Conservation (phyloP, 2,329 filamentous ascomycete genomes). For the Paradendryphiella salina region DNA sequence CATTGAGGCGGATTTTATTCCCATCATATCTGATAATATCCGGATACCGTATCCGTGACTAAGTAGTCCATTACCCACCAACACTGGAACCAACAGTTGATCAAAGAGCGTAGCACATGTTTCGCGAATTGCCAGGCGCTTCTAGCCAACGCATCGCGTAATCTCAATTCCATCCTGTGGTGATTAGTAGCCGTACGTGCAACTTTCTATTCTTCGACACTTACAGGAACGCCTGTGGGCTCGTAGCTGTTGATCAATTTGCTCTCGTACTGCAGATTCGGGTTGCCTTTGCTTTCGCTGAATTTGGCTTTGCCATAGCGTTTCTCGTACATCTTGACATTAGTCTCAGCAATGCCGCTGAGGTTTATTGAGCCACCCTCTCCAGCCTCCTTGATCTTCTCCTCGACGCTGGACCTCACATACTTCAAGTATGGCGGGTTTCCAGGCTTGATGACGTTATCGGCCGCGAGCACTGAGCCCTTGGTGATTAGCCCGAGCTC, state of each 20-base stretch:
- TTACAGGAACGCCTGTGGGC: slow-evolving; percentile 67
- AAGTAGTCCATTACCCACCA: neutral
- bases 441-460: slow-evolving; percentile 72
- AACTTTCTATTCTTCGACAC: slow-evolving; percentile 30
- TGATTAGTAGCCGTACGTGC: slow-evolving; percentile 4
- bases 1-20: neutral
- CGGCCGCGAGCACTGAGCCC: slow-evolving; percentile 67
- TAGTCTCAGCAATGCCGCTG: slow-evolving; percentile 50
- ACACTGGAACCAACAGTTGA: neutral
- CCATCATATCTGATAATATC: neutral
- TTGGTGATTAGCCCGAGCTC: slow-evolving; percentile 65
- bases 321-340: slow-evolving; percentile 54
- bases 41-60: neutral
- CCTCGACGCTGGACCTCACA: slow-evolving; percentile 64
- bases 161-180: slow-evolving; percentile 68
- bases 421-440: slow-evolving; percentile 73
- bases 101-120: neutral
- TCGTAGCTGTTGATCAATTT: slow-evolving; percentile 66
- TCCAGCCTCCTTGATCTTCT: slow-evolving; percentile 58
- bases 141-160: slow-evolving; percentile 56
- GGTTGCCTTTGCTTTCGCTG: slow-evolving; percentile 58
- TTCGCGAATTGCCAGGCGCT: neutral
- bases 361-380: slow-evolving; percentile 43
- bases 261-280: slow-evolving; percentile 68
- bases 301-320: slow-evolving; percentile 53